A percentile compares a stretch with the other conserved stretches of the same genome.
phyloP scores from a whole-genome alignment of 208 protist genomes.

The Kentomonas sorsogonicus region DNA sequence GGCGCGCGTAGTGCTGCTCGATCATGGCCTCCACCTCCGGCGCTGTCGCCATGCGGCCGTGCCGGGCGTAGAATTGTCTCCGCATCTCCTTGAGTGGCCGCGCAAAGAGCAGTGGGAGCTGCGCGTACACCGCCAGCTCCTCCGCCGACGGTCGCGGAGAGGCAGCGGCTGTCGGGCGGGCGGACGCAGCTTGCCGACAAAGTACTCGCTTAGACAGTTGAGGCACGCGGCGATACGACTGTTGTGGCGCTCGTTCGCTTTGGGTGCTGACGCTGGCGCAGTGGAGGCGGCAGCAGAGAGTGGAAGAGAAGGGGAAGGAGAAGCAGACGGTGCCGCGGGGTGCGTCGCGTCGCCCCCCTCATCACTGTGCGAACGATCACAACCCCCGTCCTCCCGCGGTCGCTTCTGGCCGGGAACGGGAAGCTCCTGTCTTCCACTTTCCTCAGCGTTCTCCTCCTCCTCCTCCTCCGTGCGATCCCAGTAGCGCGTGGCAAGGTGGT shows the following conservation, averaged over 20 bases:
- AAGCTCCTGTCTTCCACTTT: too few species aligned
- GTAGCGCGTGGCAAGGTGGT: constrained; percentile 8
- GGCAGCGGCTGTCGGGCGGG: too few species aligned
- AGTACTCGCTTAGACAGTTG: not conserved
- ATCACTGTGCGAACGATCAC: too few species aligned
- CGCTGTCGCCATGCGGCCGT: constrained; percentile 44
- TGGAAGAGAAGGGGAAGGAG: too few species aligned
- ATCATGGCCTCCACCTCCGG: constrained; percentile 46
- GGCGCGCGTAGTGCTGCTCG: not conserved
- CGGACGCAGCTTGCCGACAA: not conserved
- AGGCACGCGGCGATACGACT: not conserved
- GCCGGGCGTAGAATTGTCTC: constrained; percentile 33
- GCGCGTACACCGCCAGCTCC: constrained; percentile 8
- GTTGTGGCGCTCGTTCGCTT: not conserved
- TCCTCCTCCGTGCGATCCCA: not conserved
- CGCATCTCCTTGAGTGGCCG: constrained; percentile 47
- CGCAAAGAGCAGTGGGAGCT: constrained; percentile 41
- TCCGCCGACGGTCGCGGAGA: not conserved
- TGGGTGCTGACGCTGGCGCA: not conserved
- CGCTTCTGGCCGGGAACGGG: not conserved
- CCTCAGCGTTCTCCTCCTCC: not conserved
- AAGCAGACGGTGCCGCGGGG: too few species aligned
- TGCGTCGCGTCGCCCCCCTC: too few species aligned
- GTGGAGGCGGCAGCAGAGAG: too few species aligned
- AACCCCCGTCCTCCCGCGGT: not conserved